Conservation (phyloP, 495 filamentous ascomycete genomes). For the Penicillium malachiteum region DNA sequence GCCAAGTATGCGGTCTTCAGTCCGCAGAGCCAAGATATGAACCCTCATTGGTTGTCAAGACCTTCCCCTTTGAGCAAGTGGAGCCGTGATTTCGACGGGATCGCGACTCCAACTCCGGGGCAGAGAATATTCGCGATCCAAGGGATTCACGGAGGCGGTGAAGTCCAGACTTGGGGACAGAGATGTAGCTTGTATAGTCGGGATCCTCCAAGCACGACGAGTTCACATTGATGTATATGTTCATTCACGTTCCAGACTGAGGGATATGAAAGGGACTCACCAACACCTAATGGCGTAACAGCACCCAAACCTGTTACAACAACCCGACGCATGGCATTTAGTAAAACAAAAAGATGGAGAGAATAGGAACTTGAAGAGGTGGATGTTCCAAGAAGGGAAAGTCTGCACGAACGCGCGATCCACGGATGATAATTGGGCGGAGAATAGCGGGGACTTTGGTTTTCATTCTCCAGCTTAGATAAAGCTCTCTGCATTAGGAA, state of each 20-base stretch:
- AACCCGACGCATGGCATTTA: slow-evolving; percentile 78
- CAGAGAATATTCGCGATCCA: neutral
- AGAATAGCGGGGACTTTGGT: slow-evolving; percentile 19
- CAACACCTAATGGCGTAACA: slow-evolving; percentile 86
- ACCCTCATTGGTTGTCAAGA: slow-evolving; percentile 29
- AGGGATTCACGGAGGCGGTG: too few species aligned
- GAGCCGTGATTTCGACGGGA: slow-evolving; percentile 7
- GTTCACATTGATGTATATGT: too few species aligned
- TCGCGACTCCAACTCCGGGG: slow-evolving; percentile 11
- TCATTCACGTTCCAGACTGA: too few species aligned
- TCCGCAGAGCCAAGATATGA: slow-evolving; percentile 1
- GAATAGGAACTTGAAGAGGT: slow-evolving; percentile 9
- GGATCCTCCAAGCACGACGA: neutral
- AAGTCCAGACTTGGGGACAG: too few species aligned
- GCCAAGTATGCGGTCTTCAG: slow-evolving; percentile 2
- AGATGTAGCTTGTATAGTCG: neutral
- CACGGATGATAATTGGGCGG: slow-evolving; percentile 4
- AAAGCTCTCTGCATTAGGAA: slow-evolving; percentile 19
- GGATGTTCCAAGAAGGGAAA: slow-evolving; percentile 43
- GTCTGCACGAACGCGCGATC: slow-evolving; percentile 38
- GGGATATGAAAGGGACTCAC: slow-evolving; percentile 35
- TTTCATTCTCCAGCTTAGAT: slow-evolving; percentile 25
- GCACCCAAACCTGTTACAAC: slow-evolving; percentile 94
- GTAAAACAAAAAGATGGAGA: neutral
- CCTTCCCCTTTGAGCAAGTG: slow-evolving; percentile 30